Evolutionary conservation across 2,329 filamentous ascomycete species (phyloP).

Genomic region (Dothideomycetes sp.): DNA sequence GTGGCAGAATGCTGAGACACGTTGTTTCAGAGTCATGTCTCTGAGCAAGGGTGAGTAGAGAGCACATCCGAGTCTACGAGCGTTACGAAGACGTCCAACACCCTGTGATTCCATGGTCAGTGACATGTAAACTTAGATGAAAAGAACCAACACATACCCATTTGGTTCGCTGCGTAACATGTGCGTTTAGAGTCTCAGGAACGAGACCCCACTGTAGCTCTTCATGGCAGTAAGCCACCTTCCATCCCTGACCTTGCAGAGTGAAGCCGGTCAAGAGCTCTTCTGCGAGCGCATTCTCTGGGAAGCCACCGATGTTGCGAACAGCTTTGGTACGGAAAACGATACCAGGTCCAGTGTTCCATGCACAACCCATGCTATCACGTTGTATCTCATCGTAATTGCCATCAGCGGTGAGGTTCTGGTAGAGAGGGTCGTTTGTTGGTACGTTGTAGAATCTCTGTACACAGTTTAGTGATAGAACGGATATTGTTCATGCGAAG

Average conservation of each 20-base stretch:
- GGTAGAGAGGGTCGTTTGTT: conserved; percentile 47
- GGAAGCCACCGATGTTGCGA: conserved; percentile 53
- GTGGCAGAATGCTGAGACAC: conserved; percentile 4
- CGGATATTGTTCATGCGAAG: no score
- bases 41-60: background rate
- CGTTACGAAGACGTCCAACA: conserved; percentile 7
- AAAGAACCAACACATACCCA: conserved; percentile 35
- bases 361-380: conserved; percentile 43
- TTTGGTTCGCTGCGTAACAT: conserved; percentile 49
- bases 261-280: conserved; percentile 52
- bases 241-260: conserved; percentile 53
- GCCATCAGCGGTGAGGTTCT: conserved; percentile 51
- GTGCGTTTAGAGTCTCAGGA: conserved; percentile 47
- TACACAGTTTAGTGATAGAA: background rate
- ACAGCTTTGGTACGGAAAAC: conserved; percentile 50
- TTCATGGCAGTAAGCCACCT: conserved; percentile 52
- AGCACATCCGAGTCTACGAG: conserved; percentile 4
- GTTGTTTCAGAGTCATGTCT: conserved; percentile 7
- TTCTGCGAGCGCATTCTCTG: conserved; percentile 50
- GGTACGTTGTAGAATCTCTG: conserved; percentile 58
- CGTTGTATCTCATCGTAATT: conserved; percentile 42
- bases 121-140: background rate
- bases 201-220: conserved; percentile 52
- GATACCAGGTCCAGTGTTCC: conserved; percentile 56
- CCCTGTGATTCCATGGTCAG: background rate